Conservation (phyloP, 345 rosid species). For the Pseudoturritis turrita region DNA sequence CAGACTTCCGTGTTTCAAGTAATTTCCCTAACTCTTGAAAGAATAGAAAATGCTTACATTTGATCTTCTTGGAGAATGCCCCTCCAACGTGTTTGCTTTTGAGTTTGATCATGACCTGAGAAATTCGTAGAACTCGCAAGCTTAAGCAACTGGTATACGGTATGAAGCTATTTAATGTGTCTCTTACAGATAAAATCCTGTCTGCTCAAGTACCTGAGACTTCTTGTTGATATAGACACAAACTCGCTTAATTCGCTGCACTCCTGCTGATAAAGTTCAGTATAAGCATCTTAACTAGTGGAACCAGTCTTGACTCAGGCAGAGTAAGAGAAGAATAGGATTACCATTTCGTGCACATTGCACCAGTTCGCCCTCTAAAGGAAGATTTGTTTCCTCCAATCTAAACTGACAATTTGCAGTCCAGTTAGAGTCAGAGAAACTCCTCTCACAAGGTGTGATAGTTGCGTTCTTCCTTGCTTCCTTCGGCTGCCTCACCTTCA, state of each 20-base stretch:
- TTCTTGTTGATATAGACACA: constrained; percentile 31
- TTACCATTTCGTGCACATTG: constrained; percentile 22
- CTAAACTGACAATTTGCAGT: constrained; percentile 28
- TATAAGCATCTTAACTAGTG: constrained; percentile 10
- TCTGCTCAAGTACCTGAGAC: constrained; percentile 29
- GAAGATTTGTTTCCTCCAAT: not conserved
- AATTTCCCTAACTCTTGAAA: not conserved
- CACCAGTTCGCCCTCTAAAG: constrained; percentile 13
- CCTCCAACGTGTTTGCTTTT: constrained; percentile 40
- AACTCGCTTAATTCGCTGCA: constrained; percentile 29
- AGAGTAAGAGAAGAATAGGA: not conserved
- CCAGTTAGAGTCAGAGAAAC: constrained; percentile 37
- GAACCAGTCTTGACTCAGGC: not conserved
- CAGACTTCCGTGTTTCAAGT: constrained; percentile 4
- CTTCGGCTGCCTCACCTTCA: constrained; percentile 59
- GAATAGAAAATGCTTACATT: constrained; percentile 19
- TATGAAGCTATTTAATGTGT: not conserved
- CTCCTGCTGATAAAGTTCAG: constrained; percentile 20
- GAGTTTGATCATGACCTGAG: constrained; percentile 35
- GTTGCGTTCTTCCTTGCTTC: constrained; percentile 78
- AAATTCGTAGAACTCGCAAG: no score
- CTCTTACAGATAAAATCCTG: not conserved
- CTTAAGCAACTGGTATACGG: no score
- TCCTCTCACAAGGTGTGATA: constrained; percentile 63
- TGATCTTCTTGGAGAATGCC: constrained; percentile 34